Conservation (phyloP, 2,329 filamentous ascomycete species). For the Aspergillus fischeri region DNA sequence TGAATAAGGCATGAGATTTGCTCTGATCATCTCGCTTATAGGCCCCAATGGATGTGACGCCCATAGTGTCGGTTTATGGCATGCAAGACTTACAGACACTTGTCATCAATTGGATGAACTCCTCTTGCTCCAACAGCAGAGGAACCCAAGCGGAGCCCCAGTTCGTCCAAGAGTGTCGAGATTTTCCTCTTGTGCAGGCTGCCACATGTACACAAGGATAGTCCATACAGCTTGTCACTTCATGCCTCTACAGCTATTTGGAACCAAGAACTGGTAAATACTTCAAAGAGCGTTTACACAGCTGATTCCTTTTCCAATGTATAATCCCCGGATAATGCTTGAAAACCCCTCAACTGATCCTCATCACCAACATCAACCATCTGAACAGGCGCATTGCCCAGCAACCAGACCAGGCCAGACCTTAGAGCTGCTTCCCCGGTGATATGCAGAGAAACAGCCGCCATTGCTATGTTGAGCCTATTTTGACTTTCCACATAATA, state of each 20-base stretch:
- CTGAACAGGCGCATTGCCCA: slow-evolving; percentile 7
- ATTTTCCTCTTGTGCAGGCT: too few relatives aligned
- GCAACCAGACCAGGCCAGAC: slow-evolving; percentile 3
- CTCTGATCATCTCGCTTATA: too few relatives aligned
- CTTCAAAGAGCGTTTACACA: background rate
- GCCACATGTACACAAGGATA: too few relatives aligned
- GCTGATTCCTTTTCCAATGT: background rate
- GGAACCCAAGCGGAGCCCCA: too few relatives aligned
- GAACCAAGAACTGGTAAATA: background rate
- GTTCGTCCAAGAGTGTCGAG: too few relatives aligned
- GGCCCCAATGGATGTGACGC: too few relatives aligned
- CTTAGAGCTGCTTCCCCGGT: background rate
- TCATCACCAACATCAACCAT: slow-evolving; percentile 5
- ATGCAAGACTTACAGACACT: too few relatives aligned
- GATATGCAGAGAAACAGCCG: slow-evolving; percentile 5
- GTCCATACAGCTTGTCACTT: too few relatives aligned
- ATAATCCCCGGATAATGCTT: background rate
- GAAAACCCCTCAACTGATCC: background rate
- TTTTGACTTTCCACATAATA: background rate
- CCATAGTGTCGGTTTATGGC: too few relatives aligned
- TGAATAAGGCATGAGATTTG: too few relatives aligned
- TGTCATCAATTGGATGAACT: too few relatives aligned
- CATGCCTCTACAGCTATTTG: background rate
- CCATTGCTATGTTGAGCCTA: background rate
- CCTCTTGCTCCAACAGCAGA: too few relatives aligned